Base-by-base conservation (phyloP, 1,139 yeast genomes). In the Starmera stellimalicola region DNA sequence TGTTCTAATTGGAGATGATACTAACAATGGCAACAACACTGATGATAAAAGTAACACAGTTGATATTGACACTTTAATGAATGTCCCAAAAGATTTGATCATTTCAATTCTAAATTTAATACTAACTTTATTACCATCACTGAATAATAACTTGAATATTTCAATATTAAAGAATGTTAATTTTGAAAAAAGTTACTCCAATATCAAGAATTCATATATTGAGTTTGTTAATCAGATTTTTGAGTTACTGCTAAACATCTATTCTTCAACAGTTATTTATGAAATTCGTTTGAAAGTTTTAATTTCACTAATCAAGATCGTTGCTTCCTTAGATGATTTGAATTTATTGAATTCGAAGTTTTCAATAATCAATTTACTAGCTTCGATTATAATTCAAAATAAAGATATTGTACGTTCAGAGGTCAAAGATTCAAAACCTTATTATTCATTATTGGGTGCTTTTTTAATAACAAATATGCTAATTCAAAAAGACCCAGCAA, bases 231-330 rank as follows among this genome's bases (percentile, higher is more conserved):
- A 60, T 31, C 65, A 67, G 6, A 52, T 78, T 3, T 69, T 80
- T 52, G 71, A 78, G 0, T 50, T 84, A n/a, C 54, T 87, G 33
- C 58, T 82, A 22, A 76, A 74, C 38, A 68, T 87, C 14, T 87
- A 81, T 50, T 77, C 82, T 29, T 78, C 94, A 3, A 70, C 93
- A 1, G 80, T 83, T 52, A 87, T 83, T 42, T 69, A 66, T 38
- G 72, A 71, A 17, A 64, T 83, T 14, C 70, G 95, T 37, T 67
- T 77, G 36, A 65, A 70, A 34, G 74, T 74, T 2, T 58, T 84
- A 26, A 60, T 77, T 7, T 65, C 75, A 17, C 51, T 85, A 16
- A 58, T 74, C 25, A 68, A 87, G 41, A 64, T 80, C 16, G 57
- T 48, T 2, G 40, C 52, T 1, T 49, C 55, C 10, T 33, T 54